A percentile compares a stretch with the other conserved stretches of the same genome.
Evolutionary conservation across 2,329 filamentous ascomycete genomes (phyloP).

Genomic region (Ascomycota sp.): DNA sequence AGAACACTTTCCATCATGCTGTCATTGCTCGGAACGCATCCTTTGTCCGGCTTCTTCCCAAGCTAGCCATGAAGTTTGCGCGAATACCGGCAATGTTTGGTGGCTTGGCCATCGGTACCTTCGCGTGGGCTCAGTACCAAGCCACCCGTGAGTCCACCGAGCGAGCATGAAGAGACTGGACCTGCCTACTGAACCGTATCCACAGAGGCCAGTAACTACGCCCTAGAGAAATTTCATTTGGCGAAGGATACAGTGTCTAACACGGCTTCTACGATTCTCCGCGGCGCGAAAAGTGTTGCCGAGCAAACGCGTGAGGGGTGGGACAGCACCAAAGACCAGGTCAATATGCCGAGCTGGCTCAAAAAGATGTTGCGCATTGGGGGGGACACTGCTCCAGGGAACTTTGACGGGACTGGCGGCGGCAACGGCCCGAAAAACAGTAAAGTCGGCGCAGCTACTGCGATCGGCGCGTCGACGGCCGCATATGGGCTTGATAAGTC

Average conservation of each 20-base stretch:
- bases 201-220: constrained; percentile 27
- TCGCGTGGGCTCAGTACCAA: constrained; percentile 93
- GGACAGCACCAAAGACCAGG: constrained; percentile 61
- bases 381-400: constrained; percentile 34
- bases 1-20: constrained; percentile 69
- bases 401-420: constrained; percentile 26
- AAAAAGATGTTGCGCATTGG: constrained; percentile 47
- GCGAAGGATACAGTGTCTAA: constrained; percentile 52
- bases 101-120: constrained; percentile 63
- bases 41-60: constrained; percentile 52
- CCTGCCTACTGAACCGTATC: constrained; percentile 7
- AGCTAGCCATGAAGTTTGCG: constrained; percentile 74
- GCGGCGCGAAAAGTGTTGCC: constrained; percentile 52
- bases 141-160: constrained; percentile 45
- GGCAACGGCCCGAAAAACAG: constrained; percentile 34
- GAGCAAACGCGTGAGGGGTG: constrained; percentile 64
- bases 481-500: constrained; percentile 62
- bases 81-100: constrained; percentile 83
- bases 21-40: constrained; percentile 43
- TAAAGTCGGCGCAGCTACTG: constrained; percentile 38
- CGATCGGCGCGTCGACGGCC: constrained; percentile 51
- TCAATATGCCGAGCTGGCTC: constrained; percentile 57
- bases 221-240: constrained; percentile 46
- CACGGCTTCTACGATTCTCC: constrained; percentile 50
- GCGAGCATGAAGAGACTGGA: not conserved